These are phyloP conservation scores for Pleomassaria siparia DNA, from an alignment of 2,329 filamentous ascomycete species.

Conservation along the genomic window DNA sequence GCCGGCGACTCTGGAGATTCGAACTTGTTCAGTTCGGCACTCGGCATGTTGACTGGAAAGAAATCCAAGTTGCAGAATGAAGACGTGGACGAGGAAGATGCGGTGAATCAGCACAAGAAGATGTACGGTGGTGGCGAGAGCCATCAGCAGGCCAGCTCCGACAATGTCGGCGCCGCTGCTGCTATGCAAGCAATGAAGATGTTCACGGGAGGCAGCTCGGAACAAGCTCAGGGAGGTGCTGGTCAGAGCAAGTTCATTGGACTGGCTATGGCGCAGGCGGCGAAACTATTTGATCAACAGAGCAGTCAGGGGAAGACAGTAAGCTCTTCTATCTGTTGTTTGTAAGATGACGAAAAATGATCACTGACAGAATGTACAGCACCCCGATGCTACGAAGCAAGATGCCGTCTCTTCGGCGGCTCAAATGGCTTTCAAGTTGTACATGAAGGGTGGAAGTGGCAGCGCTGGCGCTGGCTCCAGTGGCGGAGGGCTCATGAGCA, in stretches of 20 bases:
- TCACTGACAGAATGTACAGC: slow-evolving; percentile 15
- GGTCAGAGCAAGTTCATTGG: slow-evolving; percentile 79
- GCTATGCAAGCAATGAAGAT: slow-evolving; percentile 81
- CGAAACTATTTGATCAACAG: slow-evolving; percentile 71
- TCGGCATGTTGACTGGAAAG: slow-evolving; percentile 58
- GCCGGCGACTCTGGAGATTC: slow-evolving; percentile 53
- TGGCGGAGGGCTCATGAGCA: slow-evolving; percentile 54
- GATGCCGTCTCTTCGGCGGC: slow-evolving; percentile 76
- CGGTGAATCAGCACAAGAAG: slow-evolving; percentile 73
- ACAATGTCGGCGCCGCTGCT: slow-evolving; percentile 65
- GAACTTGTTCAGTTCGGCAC: slow-evolving; percentile 58
- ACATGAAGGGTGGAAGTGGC: slow-evolving; percentile 67
- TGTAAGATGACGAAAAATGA: neutral
- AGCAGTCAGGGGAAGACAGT: slow-evolving; percentile 57
- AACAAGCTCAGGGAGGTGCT: slow-evolving; percentile 30
- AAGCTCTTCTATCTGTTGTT: slow-evolving; percentile 22
- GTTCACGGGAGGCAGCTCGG: slow-evolving; percentile 62
- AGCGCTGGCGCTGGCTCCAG: slow-evolving; percentile 45
- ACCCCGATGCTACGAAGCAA: slow-evolving; percentile 71
- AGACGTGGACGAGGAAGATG: slow-evolving; percentile 64
- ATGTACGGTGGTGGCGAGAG: slow-evolving; percentile 62
- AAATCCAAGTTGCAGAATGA: slow-evolving; percentile 53
- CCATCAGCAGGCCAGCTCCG: slow-evolving; percentile 48
- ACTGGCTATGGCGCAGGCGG: slow-evolving; percentile 84
- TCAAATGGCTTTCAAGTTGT: slow-evolving; percentile 89